A percentile compares a stretch with the other conserved stretches of the same genome.
Evolutionary conservation across 2,329 filamentous ascomycete genomes (phyloP).

Genomic region (Amauroascus niger): DNA sequence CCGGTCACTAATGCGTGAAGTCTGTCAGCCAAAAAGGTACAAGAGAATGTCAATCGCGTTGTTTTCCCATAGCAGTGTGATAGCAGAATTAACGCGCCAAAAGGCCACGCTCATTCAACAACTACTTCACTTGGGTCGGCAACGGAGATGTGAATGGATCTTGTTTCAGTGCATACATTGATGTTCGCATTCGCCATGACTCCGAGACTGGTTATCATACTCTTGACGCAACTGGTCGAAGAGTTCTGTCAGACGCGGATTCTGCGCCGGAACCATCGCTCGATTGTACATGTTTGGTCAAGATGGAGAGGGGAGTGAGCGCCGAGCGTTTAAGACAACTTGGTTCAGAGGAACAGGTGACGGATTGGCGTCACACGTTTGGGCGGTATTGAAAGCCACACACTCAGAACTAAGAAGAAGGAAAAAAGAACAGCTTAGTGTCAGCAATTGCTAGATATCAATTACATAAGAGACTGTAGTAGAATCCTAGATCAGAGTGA

Average conservation of each 20-base stretch:
- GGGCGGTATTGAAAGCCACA: background rate
- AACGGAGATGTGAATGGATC: background rate
- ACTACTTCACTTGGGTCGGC: background rate
- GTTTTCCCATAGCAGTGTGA: background rate
- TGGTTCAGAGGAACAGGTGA: background rate
- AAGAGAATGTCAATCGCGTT: background rate
- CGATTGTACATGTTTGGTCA: conserved; percentile 67
- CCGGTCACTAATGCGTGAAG: conserved; percentile 55
- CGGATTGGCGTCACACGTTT: background rate
- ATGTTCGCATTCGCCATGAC: conserved; percentile 80
- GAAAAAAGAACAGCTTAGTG: background rate
- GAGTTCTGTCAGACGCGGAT: conserved; percentile 74
- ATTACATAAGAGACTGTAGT: background rate
- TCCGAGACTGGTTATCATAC: conserved; percentile 74
- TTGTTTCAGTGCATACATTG: conserved; percentile 59
- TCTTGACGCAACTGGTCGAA: conserved; percentile 83
- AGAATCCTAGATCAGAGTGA: background rate
- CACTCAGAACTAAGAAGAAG: background rate
- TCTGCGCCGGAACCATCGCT: conserved; percentile 59
- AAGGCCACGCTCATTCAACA: background rate
- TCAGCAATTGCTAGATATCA: background rate
- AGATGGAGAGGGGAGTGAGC: background rate
- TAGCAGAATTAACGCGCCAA: background rate
- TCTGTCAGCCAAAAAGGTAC: background rate
- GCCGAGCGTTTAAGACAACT: background rate